Base-by-base conservation (phyloP, 176 grass and related monocot genomes). In the Chloris gayana region DNA sequence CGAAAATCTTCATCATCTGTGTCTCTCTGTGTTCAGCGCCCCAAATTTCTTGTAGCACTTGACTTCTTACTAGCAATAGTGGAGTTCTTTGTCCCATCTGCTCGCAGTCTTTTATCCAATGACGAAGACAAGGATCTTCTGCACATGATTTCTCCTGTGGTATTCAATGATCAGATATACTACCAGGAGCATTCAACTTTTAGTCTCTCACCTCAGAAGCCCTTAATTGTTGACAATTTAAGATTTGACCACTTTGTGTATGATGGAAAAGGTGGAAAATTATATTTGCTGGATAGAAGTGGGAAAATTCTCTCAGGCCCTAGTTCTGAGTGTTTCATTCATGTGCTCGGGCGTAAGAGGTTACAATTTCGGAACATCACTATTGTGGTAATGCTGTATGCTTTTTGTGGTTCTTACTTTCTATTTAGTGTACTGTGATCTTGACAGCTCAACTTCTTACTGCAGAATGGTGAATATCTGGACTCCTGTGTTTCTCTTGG, bases 11-110 rank as follows among this genome's bases (percentile, higher is more conserved):
- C 74, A 12, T 87, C 82, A 31, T 84, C 85, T 74, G 70, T 98
- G 62, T 93, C 78, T 81, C 8, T 98, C 0, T 91, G 92, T 75
- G 78, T 98, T 63, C 95, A 98, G 85, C 84, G 92, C 10, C 95
- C 95, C 49, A 98, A 92, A 57, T 92, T 98, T 87, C 92, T 98
- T 61, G 95, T 98, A 37, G 95, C 90, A 35, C 92, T 98, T 69
- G 95, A 98, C 74, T 98, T 98, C 79, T 87, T 98, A 85, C 73
- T 95, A 42, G 95, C 89, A 78, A 49, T 93, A 44, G 79, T 92
- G 2, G 95, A 98, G 68, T 98, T 98, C 73, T 98, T 98, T 89
- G 92, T 92, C 72, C 95, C 95, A 66, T 94, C 95, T 63, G 87
- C 91, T 77, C 90, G 81, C 19, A 92, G 84, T 80, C 77, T 91